Base-by-base conservation (phyloP, 2,329 filamentous ascomycete genomes). In the Phialocephala subalpina region DNA sequence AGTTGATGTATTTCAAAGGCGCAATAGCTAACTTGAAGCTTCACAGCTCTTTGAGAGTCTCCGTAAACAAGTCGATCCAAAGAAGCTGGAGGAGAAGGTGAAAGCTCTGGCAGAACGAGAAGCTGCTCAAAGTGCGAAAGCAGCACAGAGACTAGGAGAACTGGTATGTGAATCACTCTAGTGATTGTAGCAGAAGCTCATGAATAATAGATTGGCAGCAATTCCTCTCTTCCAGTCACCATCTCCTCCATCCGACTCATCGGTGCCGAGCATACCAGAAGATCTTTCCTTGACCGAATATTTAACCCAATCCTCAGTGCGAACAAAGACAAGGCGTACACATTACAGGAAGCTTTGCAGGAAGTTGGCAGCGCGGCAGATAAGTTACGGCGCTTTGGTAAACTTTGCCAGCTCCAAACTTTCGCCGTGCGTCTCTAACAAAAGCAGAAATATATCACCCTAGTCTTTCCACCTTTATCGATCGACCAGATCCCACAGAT, bases 191-290 rank as follows among this genome's bases (percentile, higher is more conserved):
- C 16, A 14, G 35, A 59, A 38, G 36, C 62, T 72, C 56, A 73
- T 36, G 18, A 33, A 18, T 8, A 11, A 16, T 60, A 94, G 91
- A 86, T 97, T 75, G 86, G 89, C 71, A 87, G 92, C 79, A 97
- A 98, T 78, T 90, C 91, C 71, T 92, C 92, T 52, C 87, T 96
- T 65, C 95, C 96, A 47, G 92, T 96, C 73, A 93, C 93, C 16
- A 90, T 99, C 77, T 92, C 92, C 73, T 92, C 93, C 53, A 87
- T 99, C 76, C 89, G 92, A 73, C 84, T 99, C 67, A 87, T 97
- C 68, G 92, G 94, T 76, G 93, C 93, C 53, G 86, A 86, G 67
- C 90, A 96, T 76, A 97, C 95, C n/a, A 88, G 96, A 69, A 87
- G 87, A 73, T 84, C 86, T 69, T 97, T 99, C 78, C 88, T 99